Evolutionary conservation across 2,329 filamentous ascomycete genomes (phyloP).

Genomic region (Botrytis hyacinthi): DNA sequence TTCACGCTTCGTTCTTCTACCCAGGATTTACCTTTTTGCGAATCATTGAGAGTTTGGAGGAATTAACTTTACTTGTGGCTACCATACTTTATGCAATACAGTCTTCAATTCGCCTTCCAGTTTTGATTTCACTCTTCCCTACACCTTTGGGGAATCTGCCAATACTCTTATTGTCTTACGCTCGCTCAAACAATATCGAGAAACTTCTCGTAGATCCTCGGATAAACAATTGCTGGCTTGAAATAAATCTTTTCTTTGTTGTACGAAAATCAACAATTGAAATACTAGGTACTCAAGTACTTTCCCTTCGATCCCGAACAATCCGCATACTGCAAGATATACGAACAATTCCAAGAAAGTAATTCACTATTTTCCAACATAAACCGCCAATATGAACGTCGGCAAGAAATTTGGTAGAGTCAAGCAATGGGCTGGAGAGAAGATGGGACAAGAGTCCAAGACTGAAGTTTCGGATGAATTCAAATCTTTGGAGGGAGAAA

Average conservation of each 20-base stretch:
- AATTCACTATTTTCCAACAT: neutral
- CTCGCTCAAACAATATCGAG: neutral
- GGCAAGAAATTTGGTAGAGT: conserved; percentile 88
- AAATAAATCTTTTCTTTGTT: conserved; percentile 4
- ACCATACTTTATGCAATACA: conserved; percentile 16
- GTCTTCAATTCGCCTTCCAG: conserved; percentile 9
- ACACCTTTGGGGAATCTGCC: conserved; percentile 1
- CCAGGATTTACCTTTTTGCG: conserved; percentile 1
- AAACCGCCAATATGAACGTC: conserved; percentile 39
- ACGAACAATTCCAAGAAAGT: neutral
- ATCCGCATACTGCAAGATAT: neutral
- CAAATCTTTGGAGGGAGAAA: conserved; percentile 84
- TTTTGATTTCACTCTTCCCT: neutral
- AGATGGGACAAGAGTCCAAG: conserved; percentile 89
- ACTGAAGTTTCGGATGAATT: conserved; percentile 88
- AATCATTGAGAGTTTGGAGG: conserved; percentile 7
- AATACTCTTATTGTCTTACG: neutral
- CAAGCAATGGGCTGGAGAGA: conserved; percentile 97
- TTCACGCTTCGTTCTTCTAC: neutral
- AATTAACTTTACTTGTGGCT: conserved; percentile 4
- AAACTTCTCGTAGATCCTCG: neutral
- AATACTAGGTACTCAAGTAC: neutral
- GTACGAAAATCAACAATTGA: conserved; percentile 2
- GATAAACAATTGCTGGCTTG: neutral
- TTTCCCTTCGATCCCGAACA: neutral